Base-by-base conservation (phyloP, 2,329 filamentous ascomycete species). In the Chaetomiaceae sp. region DNA sequence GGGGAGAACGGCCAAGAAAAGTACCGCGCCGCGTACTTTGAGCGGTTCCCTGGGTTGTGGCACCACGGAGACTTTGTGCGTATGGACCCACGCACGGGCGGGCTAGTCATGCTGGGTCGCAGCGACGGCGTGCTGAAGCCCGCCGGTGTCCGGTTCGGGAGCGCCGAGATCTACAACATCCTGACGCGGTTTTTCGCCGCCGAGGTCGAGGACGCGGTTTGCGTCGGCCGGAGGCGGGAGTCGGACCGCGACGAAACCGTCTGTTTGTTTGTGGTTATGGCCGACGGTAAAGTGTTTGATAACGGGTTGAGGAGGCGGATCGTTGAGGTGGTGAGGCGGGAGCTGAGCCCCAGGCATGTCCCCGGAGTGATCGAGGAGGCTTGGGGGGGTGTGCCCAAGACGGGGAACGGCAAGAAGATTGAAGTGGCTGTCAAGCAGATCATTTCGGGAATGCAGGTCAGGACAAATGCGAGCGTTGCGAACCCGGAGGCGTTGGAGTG, bases 391-490 rank as follows among this genome's bases (percentile, higher is more conserved):
- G 94, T 99, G 16, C 94, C 92, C 0, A 85, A 91, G 61, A 97
- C 94, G 14, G 85, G 85, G 2, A 99, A 99, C 65, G 92, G 92
- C 48, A 99, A 99, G 76, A 99, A 97, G 71, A 89, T 99, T 55
- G 92, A 99, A 69, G 90, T 95, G 43, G 89, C 90, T 0, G 92
- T 97, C 5, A 97, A 97, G 75, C 91, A 96, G 71, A 96, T 97
- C 40, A 73, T 99, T 1, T 95, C 89, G 25, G 92, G 91, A 0
- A 74, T 91, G 70, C 82, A 89, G 48, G 84, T 96, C 59, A 91
- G 90, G 75, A 94, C 89, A 0, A 90, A 90, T 44, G 90, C 91
- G 0, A 95, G 89, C 64, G 91, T 97, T n/a, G 89, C 90, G 4
- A 97, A 97, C 68, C 85, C 88, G 2, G 87, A 86, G 61, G 90